Evolutionary conservation across 495 filamentous ascomycete species (phyloP).

Genomic region (Sordaria brevicollis): DNA sequence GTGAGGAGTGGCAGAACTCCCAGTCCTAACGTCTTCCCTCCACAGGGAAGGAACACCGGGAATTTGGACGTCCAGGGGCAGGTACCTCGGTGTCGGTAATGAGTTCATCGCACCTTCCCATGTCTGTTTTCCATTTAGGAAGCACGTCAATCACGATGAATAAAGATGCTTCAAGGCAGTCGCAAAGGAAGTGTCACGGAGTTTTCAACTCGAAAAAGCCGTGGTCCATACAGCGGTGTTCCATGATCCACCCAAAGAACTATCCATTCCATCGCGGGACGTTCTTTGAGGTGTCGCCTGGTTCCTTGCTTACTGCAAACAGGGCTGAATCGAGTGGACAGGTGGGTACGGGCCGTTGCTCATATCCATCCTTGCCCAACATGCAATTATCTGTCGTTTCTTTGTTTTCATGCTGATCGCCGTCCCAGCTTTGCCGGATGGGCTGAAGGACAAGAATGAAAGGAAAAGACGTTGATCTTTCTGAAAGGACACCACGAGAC

Average conservation of each 20-base stretch:
- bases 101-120: not conserved
- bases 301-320: not conserved
- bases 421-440: not conserved
- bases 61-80: too few species aligned
- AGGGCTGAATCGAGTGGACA: not conserved
- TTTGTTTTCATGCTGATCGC: not conserved
- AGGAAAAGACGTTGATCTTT: not conserved
- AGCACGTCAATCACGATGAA: not conserved
- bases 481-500: not conserved
- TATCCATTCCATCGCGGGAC: not conserved
- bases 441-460: not conserved
- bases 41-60: not conserved
- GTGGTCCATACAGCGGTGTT: not conserved
- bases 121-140: too few species aligned
- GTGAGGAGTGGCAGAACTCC: not conserved
- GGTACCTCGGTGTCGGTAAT: too few species aligned
- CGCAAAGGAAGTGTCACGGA: too few species aligned
- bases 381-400: not conserved
- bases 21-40: not conserved
- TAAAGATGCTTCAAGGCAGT: not conserved
- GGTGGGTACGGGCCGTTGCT: not conserved
- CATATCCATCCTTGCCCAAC: not conserved
- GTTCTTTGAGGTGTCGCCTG: not conserved
- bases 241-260: too few species aligned
- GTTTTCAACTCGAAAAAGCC: too few species aligned